Evolutionary conservation across 805 yeast species (phyloP), one percentile per base, ranked within the genome.

Genomic region (Pichia deserticola): DNA sequence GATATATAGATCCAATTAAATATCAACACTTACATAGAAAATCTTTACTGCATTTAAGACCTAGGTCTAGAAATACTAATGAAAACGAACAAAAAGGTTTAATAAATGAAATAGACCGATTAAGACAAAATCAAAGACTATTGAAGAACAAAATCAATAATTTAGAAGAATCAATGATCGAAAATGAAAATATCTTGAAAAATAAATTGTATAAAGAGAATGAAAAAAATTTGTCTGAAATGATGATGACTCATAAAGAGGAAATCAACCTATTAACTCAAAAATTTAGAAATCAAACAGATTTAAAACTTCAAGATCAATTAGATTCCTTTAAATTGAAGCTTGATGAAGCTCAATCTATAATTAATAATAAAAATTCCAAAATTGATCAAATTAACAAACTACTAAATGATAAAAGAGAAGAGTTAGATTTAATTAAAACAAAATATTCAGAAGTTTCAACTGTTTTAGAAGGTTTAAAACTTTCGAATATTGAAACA

Each of bases 221-320:
- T 49, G 72, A 68, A 45, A 57, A 54, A 5, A 66, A 66, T 44
- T 57, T 69, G 7, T 62, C 66, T n/a, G 71, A 74, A 28, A 62
- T 74, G 34, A 68, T 67, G 4, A 53, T 55, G 1, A 63, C 67
- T 36, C 64, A 74, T 45, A 59, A 60, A 32, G 50, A 56, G 10
- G 66, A 68, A 27, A 39, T 72, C 1, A 60, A 60, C n/a, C 63
- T 65, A 5, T 44, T 73, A 10, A 66, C 64, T 44, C 67, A 63
- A 20, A 42, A 48, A n/a, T 49, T 51, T 20, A 51, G 45, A 15
- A 5, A 15, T 30, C 62, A 51, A 49, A 61, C 58, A 37, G 74
- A 61, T 56, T 56, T 47, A 41, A 73, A 60, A 52, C 54, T 62
- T 48, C 62, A 56, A 42, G 62, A 60, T 27, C 51, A 69, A 12